These are phyloP conservation scores for Neodidymelliopsis sp. DNA, from an alignment of 2,329 filamentous ascomycete species.

Conservation along the genomic window DNA sequence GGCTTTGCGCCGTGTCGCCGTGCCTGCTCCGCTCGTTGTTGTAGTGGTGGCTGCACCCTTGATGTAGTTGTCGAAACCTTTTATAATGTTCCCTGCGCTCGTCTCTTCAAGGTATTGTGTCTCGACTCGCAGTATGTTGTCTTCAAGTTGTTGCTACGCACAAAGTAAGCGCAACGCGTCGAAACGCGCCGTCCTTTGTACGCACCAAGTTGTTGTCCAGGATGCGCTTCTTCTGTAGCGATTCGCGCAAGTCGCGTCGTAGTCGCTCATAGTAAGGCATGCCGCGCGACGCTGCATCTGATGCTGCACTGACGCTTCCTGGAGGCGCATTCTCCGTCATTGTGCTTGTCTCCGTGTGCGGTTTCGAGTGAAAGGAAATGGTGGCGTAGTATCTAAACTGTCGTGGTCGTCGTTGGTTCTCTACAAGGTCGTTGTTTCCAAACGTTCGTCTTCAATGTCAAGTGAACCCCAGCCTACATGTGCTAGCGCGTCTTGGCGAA, in stretches of 20 bases:
- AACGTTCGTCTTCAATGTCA: constrained; percentile 5
- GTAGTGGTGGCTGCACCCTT: constrained; percentile 77
- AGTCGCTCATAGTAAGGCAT: constrained; percentile 77
- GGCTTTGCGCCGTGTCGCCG: constrained; percentile 64
- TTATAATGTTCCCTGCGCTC: constrained; percentile 90
- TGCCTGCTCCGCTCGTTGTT: constrained; percentile 51
- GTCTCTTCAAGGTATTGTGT: constrained; percentile 88
- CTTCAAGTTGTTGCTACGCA: constrained; percentile 69
- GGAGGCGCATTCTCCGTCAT: constrained; percentile 61
- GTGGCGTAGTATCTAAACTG: neutral
- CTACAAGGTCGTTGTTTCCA: neutral
- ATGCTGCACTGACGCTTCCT: constrained; percentile 42
- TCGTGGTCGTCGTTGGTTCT: neutral
- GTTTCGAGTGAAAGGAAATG: neutral
- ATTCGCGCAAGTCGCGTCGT: constrained; percentile 70
- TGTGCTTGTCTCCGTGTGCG: neutral
- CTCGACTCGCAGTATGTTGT: constrained; percentile 84
- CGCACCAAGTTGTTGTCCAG: constrained; percentile 68
- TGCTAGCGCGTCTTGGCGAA: constrained; percentile 8
- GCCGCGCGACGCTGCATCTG: constrained; percentile 58
- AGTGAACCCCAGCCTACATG: constrained; percentile 9
- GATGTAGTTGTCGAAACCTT: constrained; percentile 97
- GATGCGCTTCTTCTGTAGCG: constrained; percentile 69
- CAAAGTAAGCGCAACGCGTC: constrained; percentile 22
- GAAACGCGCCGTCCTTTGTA: constrained; percentile 16